Base-by-base conservation (phyloP, 805 yeast species). In the Wickerhamomyces sydowiorum region DNA sequence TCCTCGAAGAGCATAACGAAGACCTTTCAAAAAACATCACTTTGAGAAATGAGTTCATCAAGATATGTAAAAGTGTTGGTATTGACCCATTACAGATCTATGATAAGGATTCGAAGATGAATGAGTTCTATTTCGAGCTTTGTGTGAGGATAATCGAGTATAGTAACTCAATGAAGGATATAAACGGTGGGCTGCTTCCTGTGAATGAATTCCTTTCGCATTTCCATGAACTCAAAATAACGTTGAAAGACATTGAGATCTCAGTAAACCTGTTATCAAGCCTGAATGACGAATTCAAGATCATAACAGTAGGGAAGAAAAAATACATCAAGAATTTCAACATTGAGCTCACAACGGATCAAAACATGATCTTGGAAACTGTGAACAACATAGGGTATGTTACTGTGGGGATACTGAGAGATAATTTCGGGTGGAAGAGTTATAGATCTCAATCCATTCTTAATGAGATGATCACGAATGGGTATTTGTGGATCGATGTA, bases 401-500 rank as follows among this genome's bases (percentile, higher is more conserved):
- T 1, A 73, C 86, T 4, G 69, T 72, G 7, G 63, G 78, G 2
- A 60, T 89, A 23, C 63, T 91, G 30, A 60, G 72, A 13, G 96
- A 83, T 51, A 93, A 91, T 55, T 75, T 82, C 44, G 70, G 71
- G 1, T 91, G 99, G 99, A 78, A 73, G 38, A 56, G 57, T 2
- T 65, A 75, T 3, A 66, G 96, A 42, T 72, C 86, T 40, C 72
- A 72, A 47, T 65, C 79, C 0, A 82, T 80, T 5, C 56, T 91
- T 5, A 82, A 85, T 30, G 91, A 85, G 36, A 80, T 91, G 87
- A 83, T 90, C 1, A 70, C 83, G 48, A 73, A 73, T 39, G 97
- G 98, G 4, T 69, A 88, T 41, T 64, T 91, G 13, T 91, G 99
- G 99, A 65, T 89, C 1, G 98, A 90, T 57, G 64, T 54, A 38